Evolutionary conservation across 75 land plant species (phyloP).

Genomic region (Cunninghamia lanceolata): DNA sequence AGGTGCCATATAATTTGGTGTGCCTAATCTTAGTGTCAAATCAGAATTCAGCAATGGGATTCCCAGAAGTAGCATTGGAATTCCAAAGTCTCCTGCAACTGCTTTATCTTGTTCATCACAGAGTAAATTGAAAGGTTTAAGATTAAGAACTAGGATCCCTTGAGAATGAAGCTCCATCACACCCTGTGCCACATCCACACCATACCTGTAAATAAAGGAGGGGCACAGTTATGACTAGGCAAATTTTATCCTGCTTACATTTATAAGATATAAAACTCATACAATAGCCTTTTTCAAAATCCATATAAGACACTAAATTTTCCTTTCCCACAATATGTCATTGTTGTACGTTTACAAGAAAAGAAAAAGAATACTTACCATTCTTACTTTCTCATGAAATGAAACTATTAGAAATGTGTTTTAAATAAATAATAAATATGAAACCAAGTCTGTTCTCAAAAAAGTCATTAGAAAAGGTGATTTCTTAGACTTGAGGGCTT

Average conservation of each 20-base stretch:
- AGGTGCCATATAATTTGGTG: constrained; percentile 98
- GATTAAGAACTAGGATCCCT: constrained; percentile 80
- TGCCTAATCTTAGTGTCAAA: constrained; percentile 64
- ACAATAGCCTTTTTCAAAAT: background rate
- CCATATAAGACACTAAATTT: background rate
- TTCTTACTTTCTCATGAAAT: background rate
- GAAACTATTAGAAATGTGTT: background rate
- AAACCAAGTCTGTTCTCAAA: background rate
- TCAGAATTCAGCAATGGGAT: constrained; percentile 46
- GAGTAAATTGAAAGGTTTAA: constrained; percentile 89
- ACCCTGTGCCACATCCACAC: constrained; percentile 64
- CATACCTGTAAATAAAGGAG: constrained; percentile 52
- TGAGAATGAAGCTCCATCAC: constrained; percentile 77
- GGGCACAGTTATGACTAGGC: background rate
- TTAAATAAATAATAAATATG: background rate
- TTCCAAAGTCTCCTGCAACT: constrained; percentile 80
- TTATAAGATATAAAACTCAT: background rate
- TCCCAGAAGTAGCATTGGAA: constrained; percentile 68
- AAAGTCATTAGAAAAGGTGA: background rate
- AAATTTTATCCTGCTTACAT: background rate
- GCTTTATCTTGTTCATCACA: constrained; percentile 72
- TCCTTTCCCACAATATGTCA: background rate
- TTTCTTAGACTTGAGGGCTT: background rate
- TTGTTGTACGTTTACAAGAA: background rate
- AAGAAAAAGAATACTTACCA: background rate